Conservation (phyloP, 2,329 filamentous ascomycete species). For the Aspergillus awamori region DNA sequence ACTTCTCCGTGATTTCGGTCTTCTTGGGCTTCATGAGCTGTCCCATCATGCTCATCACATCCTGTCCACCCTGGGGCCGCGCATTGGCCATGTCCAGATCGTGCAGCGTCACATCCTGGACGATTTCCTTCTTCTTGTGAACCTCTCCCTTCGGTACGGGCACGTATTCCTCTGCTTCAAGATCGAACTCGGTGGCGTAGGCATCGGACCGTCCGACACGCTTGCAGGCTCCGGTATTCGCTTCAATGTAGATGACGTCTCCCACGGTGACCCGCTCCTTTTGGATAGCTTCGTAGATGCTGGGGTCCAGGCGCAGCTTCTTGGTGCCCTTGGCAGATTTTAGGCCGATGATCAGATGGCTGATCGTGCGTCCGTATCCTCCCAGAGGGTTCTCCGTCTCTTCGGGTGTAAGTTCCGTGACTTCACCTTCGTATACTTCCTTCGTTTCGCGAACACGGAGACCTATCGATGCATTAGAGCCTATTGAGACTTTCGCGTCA, state of each 20-base stretch:
- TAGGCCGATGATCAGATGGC: constrained; percentile 88
- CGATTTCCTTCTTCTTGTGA: constrained; percentile 99
- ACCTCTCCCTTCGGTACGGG: constrained; percentile 98
- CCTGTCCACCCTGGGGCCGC: constrained; percentile 91
- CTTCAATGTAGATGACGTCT: constrained; percentile 98
- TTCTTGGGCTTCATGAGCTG: constrained; percentile 99
- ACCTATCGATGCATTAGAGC: constrained; percentile 40
- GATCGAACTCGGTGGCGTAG: constrained; percentile 96
- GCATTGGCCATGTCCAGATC: constrained; percentile 96
- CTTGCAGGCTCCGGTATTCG: constrained; percentile 97
- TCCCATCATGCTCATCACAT: constrained; percentile 99
- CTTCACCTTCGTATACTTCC: constrained; percentile 98
- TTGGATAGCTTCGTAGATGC: constrained; percentile 98
- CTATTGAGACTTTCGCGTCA: not conserved
- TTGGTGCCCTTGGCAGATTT: constrained; percentile 97
- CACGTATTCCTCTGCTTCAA: constrained; percentile 98
- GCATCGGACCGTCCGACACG: constrained; percentile 93
- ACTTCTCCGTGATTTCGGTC: constrained; percentile 98
- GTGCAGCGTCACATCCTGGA: constrained; percentile 96
- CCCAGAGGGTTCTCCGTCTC: constrained; percentile 97
- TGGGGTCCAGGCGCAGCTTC: constrained; percentile 93
- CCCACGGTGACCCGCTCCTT: constrained; percentile 96
- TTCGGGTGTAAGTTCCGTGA: constrained; percentile 95
- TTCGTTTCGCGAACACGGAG: constrained; percentile 97
- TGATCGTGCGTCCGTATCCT: constrained; percentile 96